Conservation (phyloP, 169 alveolate genomes). For the Sarcocystis neurona region DNA sequence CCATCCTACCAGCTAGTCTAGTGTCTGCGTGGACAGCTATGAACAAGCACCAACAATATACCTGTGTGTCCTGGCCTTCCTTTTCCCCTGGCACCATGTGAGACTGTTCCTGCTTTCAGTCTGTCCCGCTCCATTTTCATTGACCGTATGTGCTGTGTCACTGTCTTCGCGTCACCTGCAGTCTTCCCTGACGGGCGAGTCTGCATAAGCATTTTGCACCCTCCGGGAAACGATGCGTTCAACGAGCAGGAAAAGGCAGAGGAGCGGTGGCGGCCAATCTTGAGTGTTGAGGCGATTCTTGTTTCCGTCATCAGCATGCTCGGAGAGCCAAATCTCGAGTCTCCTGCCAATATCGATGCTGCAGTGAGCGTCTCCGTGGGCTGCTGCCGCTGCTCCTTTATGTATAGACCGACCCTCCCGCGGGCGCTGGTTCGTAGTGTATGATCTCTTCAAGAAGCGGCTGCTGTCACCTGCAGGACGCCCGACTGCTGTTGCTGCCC, state of each 20-base stretch:
- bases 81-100: too few species aligned
- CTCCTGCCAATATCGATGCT: constrained; percentile 88
- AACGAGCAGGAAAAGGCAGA: constrained; percentile 97
- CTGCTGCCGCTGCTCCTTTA: too few species aligned
- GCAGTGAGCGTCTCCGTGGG: too few species aligned
- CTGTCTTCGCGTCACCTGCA: background rate
- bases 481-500: too few species aligned
- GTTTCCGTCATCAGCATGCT: constrained; percentile 95
- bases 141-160: background rate
- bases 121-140: background rate
- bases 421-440: too few species aligned
- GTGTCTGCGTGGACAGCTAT: too few species aligned
- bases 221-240: constrained; percentile 94
- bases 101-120: background rate
- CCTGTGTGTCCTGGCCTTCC: too few species aligned
- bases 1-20: too few species aligned
- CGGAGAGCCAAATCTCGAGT: constrained; percentile 94
- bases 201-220: constrained; percentile 96
- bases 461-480: too few species aligned
- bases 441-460: too few species aligned
- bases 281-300: constrained; percentile 94
- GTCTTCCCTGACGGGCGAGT: constrained; percentile 93
- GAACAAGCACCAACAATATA: too few species aligned
- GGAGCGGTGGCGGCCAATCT: constrained; percentile 98
- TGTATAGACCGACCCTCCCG: too few species aligned